Percentiles rank a stretch among this genome's conserved stretches.
These are phyloP conservation scores for Hemisphaericaspora lyxosophila DNA, from an alignment of 1,139 yeast species.

Conservation along the genomic window DNA sequence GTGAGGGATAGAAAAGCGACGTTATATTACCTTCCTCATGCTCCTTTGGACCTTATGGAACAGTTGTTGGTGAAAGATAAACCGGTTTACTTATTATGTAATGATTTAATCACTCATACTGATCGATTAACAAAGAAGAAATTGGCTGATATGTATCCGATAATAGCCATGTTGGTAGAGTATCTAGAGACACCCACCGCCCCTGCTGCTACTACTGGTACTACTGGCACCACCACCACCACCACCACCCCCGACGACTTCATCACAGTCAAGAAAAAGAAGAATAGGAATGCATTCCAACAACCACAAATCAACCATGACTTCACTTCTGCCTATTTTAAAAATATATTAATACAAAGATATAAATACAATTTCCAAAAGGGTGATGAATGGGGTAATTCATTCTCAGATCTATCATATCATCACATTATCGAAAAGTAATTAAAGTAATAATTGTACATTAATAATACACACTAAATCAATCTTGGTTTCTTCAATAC, in stretches of 20 bases:
- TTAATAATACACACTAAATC: slow-evolving; percentile 1
- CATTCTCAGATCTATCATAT: slow-evolving; percentile 54
- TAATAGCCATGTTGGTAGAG: slow-evolving; percentile 42
- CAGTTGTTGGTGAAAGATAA: slow-evolving; percentile 28
- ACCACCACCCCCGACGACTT: slow-evolving; percentile 27
- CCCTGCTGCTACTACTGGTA: too few relatives aligned
- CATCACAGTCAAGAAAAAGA: slow-evolving; percentile 24
- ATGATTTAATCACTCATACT: slow-evolving; percentile 51
- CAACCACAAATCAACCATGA: slow-evolving; percentile 41
- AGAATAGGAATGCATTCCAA: slow-evolving; percentile 21
- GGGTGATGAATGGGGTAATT: slow-evolving; percentile 48
- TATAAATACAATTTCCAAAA: slow-evolving; percentile 16
- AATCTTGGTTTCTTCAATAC: slow-evolving; percentile 13
- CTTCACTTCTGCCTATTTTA: slow-evolving; percentile 33
- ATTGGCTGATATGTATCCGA: slow-evolving; percentile 41
- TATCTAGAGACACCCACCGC: slow-evolving; percentile 17
- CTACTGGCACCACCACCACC: slow-evolving; percentile 3
- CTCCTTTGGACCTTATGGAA: slow-evolving; percentile 62
- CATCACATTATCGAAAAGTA: slow-evolving; percentile 22
- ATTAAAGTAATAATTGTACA: neutral
- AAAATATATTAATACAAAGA: slow-evolving; percentile 17
- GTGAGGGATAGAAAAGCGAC: slow-evolving; percentile 18
- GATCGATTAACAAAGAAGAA: slow-evolving; percentile 47
- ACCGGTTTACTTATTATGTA: slow-evolving; percentile 46
- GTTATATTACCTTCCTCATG: slow-evolving; percentile 70